phyloP scores from a whole-genome alignment of 2,329 filamentous ascomycete genomes.

The Phyllosticta capitalensis region DNA sequence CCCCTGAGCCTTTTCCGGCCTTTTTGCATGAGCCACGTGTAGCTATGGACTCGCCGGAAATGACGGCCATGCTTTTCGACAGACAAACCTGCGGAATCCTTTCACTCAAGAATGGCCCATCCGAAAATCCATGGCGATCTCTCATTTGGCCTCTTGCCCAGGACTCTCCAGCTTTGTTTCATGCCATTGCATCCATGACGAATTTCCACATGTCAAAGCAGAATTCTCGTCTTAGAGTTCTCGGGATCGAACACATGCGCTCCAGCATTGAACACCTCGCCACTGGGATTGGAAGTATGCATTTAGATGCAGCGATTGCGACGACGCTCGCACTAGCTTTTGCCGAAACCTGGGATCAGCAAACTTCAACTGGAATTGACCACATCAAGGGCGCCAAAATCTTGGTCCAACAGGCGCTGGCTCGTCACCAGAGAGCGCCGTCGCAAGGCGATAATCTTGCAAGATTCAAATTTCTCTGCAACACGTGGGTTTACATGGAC shows the following conservation, averaged over 20 bases:
- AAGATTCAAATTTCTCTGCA: conserved; percentile 57
- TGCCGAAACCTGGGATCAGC: conserved; percentile 61
- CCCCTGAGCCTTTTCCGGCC: conserved; percentile 18
- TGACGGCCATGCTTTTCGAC: conserved; percentile 54
- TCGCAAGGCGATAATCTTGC: conserved; percentile 36
- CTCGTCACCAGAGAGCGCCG: conserved; percentile 34
- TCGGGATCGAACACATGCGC: conserved; percentile 62
- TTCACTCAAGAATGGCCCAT: conserved; percentile 59
- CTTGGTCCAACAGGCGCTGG: conserved; percentile 51
- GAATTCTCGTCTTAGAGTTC: conserved; percentile 46
- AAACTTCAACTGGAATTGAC: conserved; percentile 58
- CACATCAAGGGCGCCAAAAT: conserved; percentile 59
- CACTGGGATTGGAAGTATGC: conserved; percentile 53
- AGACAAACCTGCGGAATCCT: conserved; percentile 59
- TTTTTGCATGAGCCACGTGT: conserved; percentile 40
- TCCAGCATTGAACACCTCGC: conserved; percentile 51
- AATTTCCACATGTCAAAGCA: conserved; percentile 58
- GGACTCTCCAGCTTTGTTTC: conserved; percentile 55
- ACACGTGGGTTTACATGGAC: conserved; percentile 65
- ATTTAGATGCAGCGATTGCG: conserved; percentile 55
- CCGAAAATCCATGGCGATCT: conserved; percentile 63
- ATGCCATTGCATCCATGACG: conserved; percentile 60
- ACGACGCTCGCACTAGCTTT: conserved; percentile 62
- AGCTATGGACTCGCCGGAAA: conserved; percentile 46
- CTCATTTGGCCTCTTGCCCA: conserved; percentile 59